A percentile compares a stretch with the other conserved stretches of the same genome.
phyloP scores from a whole-genome alignment of 176 grass and related monocot genomes.

The Rhynchospora tenuis region DNA sequence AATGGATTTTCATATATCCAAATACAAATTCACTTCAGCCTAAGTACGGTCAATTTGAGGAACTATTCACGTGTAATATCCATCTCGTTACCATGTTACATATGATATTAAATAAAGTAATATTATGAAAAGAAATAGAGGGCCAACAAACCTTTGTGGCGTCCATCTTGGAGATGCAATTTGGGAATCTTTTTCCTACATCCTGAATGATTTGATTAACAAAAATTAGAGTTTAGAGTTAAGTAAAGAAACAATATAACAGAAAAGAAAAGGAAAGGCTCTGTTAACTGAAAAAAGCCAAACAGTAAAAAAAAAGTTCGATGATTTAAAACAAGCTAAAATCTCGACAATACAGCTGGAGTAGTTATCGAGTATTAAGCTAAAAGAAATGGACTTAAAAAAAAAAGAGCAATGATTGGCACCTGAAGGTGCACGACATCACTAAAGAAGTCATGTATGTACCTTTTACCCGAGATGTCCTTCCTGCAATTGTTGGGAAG shows the following conservation, averaged over 20 bases:
- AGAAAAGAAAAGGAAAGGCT: neutral
- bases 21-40: neutral
- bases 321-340: neutral
- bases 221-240: neutral
- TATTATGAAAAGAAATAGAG: neutral
- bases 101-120: too few relatives aligned
- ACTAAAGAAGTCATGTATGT: constrained; percentile 27
- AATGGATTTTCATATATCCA: neutral
- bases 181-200: constrained; percentile 33
- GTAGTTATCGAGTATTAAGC: neutral
- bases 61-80: too few relatives aligned
- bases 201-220: constrained; percentile 30
- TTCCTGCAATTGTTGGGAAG: constrained; percentile 25
- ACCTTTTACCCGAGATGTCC: constrained; percentile 57
- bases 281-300: neutral
- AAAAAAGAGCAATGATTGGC: neutral
- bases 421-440: constrained; percentile 71
- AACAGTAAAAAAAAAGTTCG: neutral
- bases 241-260: neutral
- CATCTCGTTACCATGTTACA: too few relatives aligned
- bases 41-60: neutral
- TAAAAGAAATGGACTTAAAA: neutral
- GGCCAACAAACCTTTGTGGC: constrained; percentile 15
- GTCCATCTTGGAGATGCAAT: constrained; percentile 31
- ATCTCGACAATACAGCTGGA: neutral